Percentiles rank a stretch among this genome's conserved stretches.
Evolutionary conservation across 352 stramenopile species (phyloP).

Genomic region (Phytophthora tentaculata): DNA sequence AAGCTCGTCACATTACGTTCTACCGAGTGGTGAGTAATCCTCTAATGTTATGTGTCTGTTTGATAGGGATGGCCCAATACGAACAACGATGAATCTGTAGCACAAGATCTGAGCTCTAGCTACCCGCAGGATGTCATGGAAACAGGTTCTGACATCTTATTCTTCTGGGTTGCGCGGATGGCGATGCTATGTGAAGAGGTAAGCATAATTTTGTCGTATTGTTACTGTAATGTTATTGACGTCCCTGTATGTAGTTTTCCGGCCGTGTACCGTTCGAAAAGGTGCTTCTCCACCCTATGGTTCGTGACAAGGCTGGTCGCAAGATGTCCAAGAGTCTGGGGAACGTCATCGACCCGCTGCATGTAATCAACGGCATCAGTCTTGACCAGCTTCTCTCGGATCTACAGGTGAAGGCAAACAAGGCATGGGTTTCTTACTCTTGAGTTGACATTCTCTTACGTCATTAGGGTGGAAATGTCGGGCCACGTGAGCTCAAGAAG

Average conservation of each 20-base stretch:
- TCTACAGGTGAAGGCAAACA: slow-evolving; percentile 65
- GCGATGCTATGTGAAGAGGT: slow-evolving; percentile 99
- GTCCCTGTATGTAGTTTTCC: slow-evolving; percentile 65
- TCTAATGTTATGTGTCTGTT: slow-evolving; percentile 53
- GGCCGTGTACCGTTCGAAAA: slow-evolving; percentile 98
- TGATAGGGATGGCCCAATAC: slow-evolving; percentile 94
- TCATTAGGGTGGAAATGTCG: slow-evolving; percentile 64
- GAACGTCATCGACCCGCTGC: slow-evolving; percentile 99
- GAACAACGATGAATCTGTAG: slow-evolving; percentile 46
- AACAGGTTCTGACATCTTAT: slow-evolving; percentile 98
- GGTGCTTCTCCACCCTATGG: slow-evolving; percentile 99
- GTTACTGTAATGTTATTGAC: neutral
- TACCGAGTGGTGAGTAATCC: slow-evolving; percentile 16
- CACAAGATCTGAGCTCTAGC: slow-evolving; percentile 37
- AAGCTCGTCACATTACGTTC: slow-evolving; percentile 9
- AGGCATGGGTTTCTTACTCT: neutral
- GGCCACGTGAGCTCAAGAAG: slow-evolving; percentile 93
- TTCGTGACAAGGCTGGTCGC: slow-evolving; percentile 98
- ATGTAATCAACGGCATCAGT: slow-evolving; percentile 97
- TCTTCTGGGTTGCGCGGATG: slow-evolving; percentile 99
- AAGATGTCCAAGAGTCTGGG: slow-evolving; percentile 99
- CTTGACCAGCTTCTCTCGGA: slow-evolving; percentile 94
- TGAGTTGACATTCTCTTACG: neutral
- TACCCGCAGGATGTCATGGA: slow-evolving; percentile 85
- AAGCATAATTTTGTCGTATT: neutral